Evolutionary conservation across 805 yeast species (phyloP), one percentile per base, ranked within the genome.

Genomic region (Ogataea philodendri): DNA sequence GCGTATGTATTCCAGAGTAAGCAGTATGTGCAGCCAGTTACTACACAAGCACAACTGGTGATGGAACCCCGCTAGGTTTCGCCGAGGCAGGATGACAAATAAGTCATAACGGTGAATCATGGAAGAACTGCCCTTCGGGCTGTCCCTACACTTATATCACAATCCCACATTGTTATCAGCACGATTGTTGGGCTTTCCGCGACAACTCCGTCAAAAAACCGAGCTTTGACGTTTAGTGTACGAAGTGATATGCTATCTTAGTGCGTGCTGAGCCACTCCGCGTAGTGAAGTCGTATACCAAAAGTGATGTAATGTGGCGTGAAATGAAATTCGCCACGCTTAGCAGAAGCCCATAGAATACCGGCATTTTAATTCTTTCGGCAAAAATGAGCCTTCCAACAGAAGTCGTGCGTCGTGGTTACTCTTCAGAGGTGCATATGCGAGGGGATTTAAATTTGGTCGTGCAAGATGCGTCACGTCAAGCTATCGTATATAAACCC

Each of bases 401-500:
- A 22, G 22, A 22, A 16, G 26, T 15, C 26, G 21, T 15, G 16
- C 22, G 14, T 10, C 32, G n/a, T n/a, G n/a, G n/a, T n/a, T n/a
- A n/a, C n/a, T n/a, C n/a, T n/a, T n/a, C 19, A 24, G 13, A 16
- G 16, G 14, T 30, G 39, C 39, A 36, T 30, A 30, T 30, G 39
- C 35, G 26, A 26, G 31, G 39, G 39, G 27, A 16, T 8, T 22
- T 30, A 36, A 25, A 9, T 35, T 22, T 10, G 13, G 37, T 21
- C 16, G 31, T 34, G 32, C 14, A 34, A 27, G 23, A 27, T 25
- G 27, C 37, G 37, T 34, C 37, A 34, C 27, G 37, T 20, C 32
- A 27, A 34, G 13, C 24, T 22, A 11, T 13, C 31, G 5, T 27
- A 34, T 34, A 34, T 15, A 34, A 25, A 22, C 22, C 26, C 14